Evolutionary conservation across 495 filamentous ascomycete genomes (phyloP).

Genomic region (Penicillium arizonense): DNA sequence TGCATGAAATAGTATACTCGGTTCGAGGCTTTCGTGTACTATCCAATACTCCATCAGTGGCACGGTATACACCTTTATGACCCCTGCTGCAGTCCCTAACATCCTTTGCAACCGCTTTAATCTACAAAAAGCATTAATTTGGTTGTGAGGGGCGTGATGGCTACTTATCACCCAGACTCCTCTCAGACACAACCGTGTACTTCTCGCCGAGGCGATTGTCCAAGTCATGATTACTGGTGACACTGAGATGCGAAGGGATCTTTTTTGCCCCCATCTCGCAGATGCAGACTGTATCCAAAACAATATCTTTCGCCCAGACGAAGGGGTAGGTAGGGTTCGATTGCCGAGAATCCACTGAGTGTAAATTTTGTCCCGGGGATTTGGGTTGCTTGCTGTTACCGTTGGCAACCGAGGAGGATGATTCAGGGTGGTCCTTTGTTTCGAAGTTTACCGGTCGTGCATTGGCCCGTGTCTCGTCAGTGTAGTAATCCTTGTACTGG

Average conservation of each 20-base stretch:
- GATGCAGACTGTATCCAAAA: conserved; percentile 62
- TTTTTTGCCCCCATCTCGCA: conserved; percentile 78
- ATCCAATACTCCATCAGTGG: too few species aligned
- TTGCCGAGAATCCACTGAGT: background rate
- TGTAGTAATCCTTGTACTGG: conserved; percentile 33
- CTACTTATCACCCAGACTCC: conserved; percentile 19
- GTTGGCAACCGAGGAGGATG: background rate
- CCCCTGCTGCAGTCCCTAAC: too few species aligned
- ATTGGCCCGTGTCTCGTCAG: conserved; percentile 24
- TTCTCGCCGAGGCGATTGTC: conserved; percentile 40
- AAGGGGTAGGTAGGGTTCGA: conserved; percentile 21
- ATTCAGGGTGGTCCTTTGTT: background rate
- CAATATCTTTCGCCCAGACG: conserved; percentile 62
- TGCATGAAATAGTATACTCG: too few species aligned
- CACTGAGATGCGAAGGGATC: conserved; percentile 27
- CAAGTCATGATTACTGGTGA: conserved; percentile 19
- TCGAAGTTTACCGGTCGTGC: conserved; percentile 2
- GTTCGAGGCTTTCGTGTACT: too few species aligned
- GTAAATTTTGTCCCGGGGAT: too few species aligned
- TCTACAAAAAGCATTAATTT: background rate
- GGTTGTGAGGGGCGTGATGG: background rate
- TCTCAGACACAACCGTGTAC: conserved; percentile 41
- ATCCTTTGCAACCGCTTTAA: background rate
- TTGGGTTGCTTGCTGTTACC: background rate
- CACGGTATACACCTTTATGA: too few species aligned